Evolutionary conservation across 2,329 filamentous ascomycete genomes (phyloP), one percentile per base, ranked within the genome.

Genomic region (Cercospora brassicicola): DNA sequence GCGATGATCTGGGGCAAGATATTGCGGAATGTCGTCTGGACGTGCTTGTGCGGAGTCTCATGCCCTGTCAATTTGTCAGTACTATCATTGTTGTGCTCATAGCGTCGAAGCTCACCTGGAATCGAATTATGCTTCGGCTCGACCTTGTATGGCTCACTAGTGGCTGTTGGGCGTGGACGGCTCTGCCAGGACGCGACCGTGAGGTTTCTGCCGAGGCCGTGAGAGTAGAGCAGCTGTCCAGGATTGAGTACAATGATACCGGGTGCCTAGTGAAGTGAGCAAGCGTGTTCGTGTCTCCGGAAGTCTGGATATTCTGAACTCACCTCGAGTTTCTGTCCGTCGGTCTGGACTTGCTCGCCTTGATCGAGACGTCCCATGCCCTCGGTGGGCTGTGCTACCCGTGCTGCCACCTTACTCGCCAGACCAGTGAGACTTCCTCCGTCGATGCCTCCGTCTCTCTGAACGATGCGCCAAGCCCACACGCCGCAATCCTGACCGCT

Each of bases 171-270:
- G 3, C 66, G 85, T 0, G 89, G 89, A 55, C 90, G 80, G 1
- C 83, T 83, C 7, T 82, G 76, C 83, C 90, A 91, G 2, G 84
- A 85, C 0, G 77, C 76, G 1, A 84, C 77, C 0, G 87, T 91
- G 69, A 96, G 82, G 0, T 88, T 83, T 59, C 86, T 84, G 62
- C 84, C 80, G 1, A 84, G 84, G 62, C 86, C 84, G 48, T 91
- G 87, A 78, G 91, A 92, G 89, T 92, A 97, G 74, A 89, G 83
- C 18, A 91, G 82, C 79, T 96, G 89, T 4, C 92, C 92, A 3
- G 88, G 84, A 76, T 97, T 97, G 56, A 92, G 87, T 28, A 97
- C 82, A 30, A 97, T 81, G 65, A 97, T 81, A 2, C 86, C 90
- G 0, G 85, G 88, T 1, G 75, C 30, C 20, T 83, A 80, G 0